These are phyloP conservation scores for Botrytis medusae DNA, from an alignment of 2,329 filamentous ascomycete species.

Conservation along the genomic window DNA sequence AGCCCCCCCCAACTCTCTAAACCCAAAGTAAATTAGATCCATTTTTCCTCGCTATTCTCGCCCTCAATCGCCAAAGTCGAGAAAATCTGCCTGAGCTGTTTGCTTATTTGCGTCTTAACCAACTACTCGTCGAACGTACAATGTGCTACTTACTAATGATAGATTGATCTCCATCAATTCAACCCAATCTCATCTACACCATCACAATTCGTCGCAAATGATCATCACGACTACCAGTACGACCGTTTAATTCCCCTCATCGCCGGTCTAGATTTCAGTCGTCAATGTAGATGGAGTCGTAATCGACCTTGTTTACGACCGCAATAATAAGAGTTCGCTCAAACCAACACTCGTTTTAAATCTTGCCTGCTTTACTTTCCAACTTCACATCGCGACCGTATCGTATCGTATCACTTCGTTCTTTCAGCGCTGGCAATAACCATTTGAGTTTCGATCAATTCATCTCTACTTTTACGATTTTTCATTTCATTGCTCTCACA, in stretches of 20 bases:
- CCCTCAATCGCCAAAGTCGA: neutral
- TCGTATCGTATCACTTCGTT: neutral
- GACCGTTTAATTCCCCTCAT: slow-evolving; percentile 5
- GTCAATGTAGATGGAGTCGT: slow-evolving; percentile 18
- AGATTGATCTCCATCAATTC: slow-evolving; percentile 17
- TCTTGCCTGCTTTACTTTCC: slow-evolving; percentile 13
- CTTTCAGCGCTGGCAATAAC: neutral
- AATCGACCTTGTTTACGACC: neutral
- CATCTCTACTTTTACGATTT: slow-evolving; percentile 1
- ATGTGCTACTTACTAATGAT: neutral
- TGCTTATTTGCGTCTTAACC: neutral
- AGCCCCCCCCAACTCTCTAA: neutral
- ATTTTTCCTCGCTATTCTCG: slow-evolving; percentile 6
- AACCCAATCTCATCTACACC: neutral
- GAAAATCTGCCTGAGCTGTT: neutral
- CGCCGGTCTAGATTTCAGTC: slow-evolving; percentile 12
- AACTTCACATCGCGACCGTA: neutral
- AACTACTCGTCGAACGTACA: neutral
- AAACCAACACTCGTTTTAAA: slow-evolving; percentile 33
- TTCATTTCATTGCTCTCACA: neutral
- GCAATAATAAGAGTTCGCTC: slow-evolving; percentile 29
- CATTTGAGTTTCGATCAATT: neutral
- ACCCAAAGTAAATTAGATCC: slow-evolving; percentile 10
- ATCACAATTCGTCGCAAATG: slow-evolving; percentile 6
- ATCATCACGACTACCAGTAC: slow-evolving; percentile 13